These are phyloP conservation scores for Paraconiothyrium brasiliense DNA, from an alignment of 2,329 filamentous ascomycete genomes.

Conservation along the genomic window DNA sequence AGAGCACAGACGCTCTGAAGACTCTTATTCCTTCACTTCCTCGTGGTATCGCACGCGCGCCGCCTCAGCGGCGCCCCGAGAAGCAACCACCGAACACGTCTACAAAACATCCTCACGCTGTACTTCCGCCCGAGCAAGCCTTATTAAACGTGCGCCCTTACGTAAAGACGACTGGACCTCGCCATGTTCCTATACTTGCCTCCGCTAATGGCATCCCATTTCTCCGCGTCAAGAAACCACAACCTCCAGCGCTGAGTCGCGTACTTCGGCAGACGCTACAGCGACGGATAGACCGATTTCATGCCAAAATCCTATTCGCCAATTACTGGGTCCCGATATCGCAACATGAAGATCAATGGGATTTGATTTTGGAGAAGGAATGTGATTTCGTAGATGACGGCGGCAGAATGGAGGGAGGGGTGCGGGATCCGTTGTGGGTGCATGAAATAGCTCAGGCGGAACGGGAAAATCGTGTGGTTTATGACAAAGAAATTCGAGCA, in stretches of 20 bases:
- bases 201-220: conserved; percentile 69
- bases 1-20: conserved; percentile 33
- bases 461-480: conserved; percentile 23
- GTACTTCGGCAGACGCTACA: conserved; percentile 64
- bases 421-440: conserved; percentile 42
- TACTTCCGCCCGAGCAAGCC: conserved; percentile 47
- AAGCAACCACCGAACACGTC: conserved; percentile 21
- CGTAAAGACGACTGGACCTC: conserved; percentile 59
- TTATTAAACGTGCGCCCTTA: conserved; percentile 64
- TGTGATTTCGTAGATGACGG: conserved; percentile 32
- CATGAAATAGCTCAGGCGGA: conserved; percentile 34
- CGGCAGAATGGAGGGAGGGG: conserved; percentile 19
- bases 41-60: conserved; percentile 46
- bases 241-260: conserved; percentile 67
- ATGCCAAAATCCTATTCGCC: conserved; percentile 51
- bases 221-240: conserved; percentile 72
- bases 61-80: conserved; percentile 16
- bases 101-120: conserved; percentile 32
- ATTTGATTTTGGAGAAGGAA: conserved; percentile 47
- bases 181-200: conserved; percentile 68
- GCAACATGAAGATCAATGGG: conserved; percentile 60
- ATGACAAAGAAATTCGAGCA: conserved; percentile 35
- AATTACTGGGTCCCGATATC: conserved; percentile 54
- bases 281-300: conserved; percentile 55
- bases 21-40: conserved; percentile 50